phyloP scores from a whole-genome alignment of 495 filamentous ascomycete species.

The Penicillium pancosmium region DNA sequence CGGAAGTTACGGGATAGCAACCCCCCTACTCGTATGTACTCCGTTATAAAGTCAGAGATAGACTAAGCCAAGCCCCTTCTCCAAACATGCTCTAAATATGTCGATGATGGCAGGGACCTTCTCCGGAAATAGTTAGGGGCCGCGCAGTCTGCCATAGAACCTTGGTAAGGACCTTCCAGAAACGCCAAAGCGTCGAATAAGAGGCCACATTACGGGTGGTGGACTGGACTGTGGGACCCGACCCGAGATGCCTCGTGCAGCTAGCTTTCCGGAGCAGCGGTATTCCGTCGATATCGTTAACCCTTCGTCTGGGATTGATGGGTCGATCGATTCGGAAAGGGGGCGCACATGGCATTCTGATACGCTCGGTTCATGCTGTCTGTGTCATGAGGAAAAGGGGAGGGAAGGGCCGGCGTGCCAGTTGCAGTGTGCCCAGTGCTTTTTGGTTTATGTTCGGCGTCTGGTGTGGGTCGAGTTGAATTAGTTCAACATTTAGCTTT shows the following conservation, averaged over 20 bases:
- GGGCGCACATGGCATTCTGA: constrained; percentile 9
- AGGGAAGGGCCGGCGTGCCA: not conserved
- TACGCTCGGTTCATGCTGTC: constrained; percentile 11
- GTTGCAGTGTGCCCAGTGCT: not conserved
- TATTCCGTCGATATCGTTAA: not conserved
- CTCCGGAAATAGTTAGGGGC: constrained; percentile 6
- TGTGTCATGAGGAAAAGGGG: constrained; percentile 7
- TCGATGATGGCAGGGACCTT: not conserved
- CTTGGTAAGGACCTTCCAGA: constrained; percentile 23
- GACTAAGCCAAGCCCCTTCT: constrained; percentile 1
- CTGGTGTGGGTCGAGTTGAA: constrained; percentile 16
- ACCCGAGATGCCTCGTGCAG: constrained; percentile 22
- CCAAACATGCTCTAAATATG: constrained; percentile 3
- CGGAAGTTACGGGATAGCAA: not conserved
- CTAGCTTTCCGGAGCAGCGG: constrained; percentile 2
- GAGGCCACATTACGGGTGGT: constrained; percentile 15
- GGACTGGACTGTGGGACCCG: constrained; percentile 16
- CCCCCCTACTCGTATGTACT: no score
- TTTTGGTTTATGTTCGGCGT: constrained; percentile 17
- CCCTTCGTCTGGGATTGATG: not conserved
- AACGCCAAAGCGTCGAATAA: constrained; percentile 21
- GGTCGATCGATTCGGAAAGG: constrained; percentile 9
- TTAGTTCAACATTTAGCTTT: constrained; percentile 6
- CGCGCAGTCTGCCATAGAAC: constrained; percentile 17
- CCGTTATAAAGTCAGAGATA: constrained; percentile 7